Conservation (phyloP, 108 stramenopile species). For the Cylindrotheca closterium region DNA sequence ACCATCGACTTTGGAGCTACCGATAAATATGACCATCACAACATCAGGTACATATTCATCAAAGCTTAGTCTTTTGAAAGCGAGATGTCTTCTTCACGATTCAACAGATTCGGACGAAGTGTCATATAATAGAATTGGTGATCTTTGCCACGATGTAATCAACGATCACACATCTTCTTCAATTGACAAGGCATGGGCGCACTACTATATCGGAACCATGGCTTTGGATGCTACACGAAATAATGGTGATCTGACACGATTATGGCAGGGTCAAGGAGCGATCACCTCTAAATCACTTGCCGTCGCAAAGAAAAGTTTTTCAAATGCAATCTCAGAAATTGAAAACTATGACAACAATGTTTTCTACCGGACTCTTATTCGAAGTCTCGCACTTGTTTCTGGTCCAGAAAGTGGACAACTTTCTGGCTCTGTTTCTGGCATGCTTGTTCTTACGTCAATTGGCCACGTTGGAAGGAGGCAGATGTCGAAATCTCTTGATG, state of each 20-base stretch:
- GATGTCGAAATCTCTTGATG: conserved; percentile 2
- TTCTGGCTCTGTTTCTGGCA: conserved; percentile 5
- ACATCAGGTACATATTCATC: too few species aligned
- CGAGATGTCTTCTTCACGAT: not conserved
- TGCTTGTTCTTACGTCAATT: conserved; percentile 25
- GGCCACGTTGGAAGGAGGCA: conserved; percentile 18
- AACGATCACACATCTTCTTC: not conserved
- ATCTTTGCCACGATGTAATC: conserved; percentile 20
- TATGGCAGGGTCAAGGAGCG: conserved; percentile 38
- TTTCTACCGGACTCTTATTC: conserved; percentile 52
- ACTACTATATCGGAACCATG: conserved; percentile 48
- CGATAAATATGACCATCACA: too few species aligned
- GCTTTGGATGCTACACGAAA: conserved; percentile 35
- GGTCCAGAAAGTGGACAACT: conserved; percentile 32
- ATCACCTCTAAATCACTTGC: too few species aligned
- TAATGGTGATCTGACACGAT: conserved; percentile 24
- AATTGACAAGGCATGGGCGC: conserved; percentile 41
- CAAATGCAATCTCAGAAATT: conserved; percentile 14
- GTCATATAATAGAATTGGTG: conserved; percentile 1
- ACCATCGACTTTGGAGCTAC: too few species aligned
- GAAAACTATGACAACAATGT: conserved; percentile 28
- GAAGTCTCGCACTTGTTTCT: conserved; percentile 60
- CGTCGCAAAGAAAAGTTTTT: conserved; percentile 24
- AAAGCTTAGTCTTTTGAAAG: not conserved
- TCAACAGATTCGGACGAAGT: conserved; percentile 4